Base-by-base conservation (phyloP, 257 asterid genomes). In the Parsonsia alboflavescens region DNA sequence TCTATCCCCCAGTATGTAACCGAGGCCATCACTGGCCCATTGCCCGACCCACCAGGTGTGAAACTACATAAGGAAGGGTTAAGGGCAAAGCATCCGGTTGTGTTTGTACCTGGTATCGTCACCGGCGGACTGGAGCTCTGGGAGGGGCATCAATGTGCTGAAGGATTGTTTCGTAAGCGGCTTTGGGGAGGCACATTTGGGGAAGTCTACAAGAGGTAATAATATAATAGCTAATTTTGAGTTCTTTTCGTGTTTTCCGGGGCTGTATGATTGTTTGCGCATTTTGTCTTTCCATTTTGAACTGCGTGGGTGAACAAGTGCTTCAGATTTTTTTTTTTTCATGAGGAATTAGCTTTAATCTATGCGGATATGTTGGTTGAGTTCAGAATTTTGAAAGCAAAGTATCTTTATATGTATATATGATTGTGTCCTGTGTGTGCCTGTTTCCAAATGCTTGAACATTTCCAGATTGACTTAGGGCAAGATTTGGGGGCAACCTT, bases 91-190 rank as follows among this genome's bases (percentile, higher is more conserved):
- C 90, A 86, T 81, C 90, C 90, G 3, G 90, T 86, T 44, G 88
- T 86, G 63, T 86, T 86, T 52, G 83, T 92, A 16, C 97, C 97
- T 1, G 97, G 97, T 61, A 92, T 92, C 24, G 97, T 92, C 36
- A 92, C 97, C 0, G 95, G 89, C 39, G 98, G 98, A 67, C 87
- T 92, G 76, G 98, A 92, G 86, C 84, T 92, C 52, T 92, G 98
- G 98, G 97, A 92, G 77, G 98, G 98, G 2, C 97, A 88, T 76
- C 80, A 75, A 3, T 92, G 98, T 81, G 96, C 98, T 67, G 84
- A 84, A n/a, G 86, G 88, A 0, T 76, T 86, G 82, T 86, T 86
- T 30, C 76, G 90, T 62, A 86, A 86, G 63, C 82, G 90, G 65
- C 86, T 86, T 24, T 86, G 90, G 90, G 90, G 90, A 19, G 90